Percentiles rank a stretch among this genome's conserved stretches.
phyloP scores from a whole-genome alignment of 2,329 filamentous ascomycete species.

The Neofusicoccum cordaticola region DNA sequence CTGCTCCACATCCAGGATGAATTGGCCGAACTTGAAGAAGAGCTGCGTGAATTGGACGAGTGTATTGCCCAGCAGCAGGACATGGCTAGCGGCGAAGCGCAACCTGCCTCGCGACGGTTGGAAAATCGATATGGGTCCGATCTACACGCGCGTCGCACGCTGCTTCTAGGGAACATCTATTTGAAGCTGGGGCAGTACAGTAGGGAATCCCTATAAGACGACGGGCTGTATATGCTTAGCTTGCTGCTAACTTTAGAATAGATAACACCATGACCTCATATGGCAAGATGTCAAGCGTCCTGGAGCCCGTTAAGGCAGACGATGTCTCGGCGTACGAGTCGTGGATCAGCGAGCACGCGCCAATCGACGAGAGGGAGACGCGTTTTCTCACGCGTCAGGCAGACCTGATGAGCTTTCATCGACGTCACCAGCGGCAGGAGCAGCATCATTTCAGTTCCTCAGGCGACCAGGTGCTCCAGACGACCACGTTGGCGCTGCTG shows the following conservation, averaged over 20 bases:
- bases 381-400: constrained; percentile 56
- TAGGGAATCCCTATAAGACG: constrained; percentile 32
- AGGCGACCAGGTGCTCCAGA: constrained; percentile 7
- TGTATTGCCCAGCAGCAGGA: constrained; percentile 46
- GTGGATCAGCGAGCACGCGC: constrained; percentile 55
- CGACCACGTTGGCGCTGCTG: constrained; percentile 33
- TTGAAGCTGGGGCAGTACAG: constrained; percentile 68
- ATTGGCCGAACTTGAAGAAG: constrained; percentile 74
- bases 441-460: background rate
- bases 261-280: constrained; percentile 61
- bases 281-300: constrained; percentile 50
- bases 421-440: constrained; percentile 13
- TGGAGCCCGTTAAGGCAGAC: constrained; percentile 48
- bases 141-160: constrained; percentile 59
- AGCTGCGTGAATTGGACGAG: constrained; percentile 68
- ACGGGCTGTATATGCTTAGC: background rate
- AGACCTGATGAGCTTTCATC: constrained; percentile 51
- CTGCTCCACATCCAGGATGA: constrained; percentile 84
- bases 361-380: constrained; percentile 59
- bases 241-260: constrained; percentile 27
- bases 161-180: constrained; percentile 61
- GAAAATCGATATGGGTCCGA: constrained; percentile 56
- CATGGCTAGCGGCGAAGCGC: constrained; percentile 24
- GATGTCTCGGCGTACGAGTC: constrained; percentile 55
- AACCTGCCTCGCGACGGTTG: constrained; percentile 59